Conservation (phyloP, 2,329 filamentous ascomycete species). For the Pseudocercospora macadamiae region DNA sequence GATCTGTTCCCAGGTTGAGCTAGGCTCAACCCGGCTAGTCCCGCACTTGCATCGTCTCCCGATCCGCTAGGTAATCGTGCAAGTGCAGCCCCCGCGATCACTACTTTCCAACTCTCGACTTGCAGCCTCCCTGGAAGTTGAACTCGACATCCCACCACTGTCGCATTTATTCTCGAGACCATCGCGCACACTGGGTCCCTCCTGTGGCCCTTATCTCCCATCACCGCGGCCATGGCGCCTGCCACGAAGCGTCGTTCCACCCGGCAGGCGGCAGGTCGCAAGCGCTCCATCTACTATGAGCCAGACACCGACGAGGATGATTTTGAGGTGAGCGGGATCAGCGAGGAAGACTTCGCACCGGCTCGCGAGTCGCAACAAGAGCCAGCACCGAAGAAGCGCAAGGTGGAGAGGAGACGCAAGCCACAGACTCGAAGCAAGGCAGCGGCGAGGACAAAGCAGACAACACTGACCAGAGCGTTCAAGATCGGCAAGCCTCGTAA, state of each 20-base stretch:
- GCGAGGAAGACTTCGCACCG: conserved; percentile 34
- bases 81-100: too few species aligned
- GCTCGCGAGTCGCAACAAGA: conserved; percentile 13
- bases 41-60: too few species aligned
- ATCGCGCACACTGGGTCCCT: not conserved
- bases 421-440: conserved; percentile 33
- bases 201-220: not conserved
- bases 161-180: not conserved
- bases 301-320: conserved; percentile 42
- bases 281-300: conserved; percentile 39
- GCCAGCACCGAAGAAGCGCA: conserved; percentile 29
- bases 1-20: too few species aligned
- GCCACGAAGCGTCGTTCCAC: conserved; percentile 39
- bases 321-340: conserved; percentile 26
- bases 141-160: too few species aligned
- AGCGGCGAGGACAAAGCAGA: conserved; percentile 19
- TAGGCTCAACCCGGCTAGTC: too few species aligned
- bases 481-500: conserved; percentile 31
- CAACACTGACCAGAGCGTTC: conserved; percentile 21
- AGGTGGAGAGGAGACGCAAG: conserved; percentile 24
- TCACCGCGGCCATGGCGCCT: conserved; percentile 21
- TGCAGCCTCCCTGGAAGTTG: not conserved
- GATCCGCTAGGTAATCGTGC: too few species aligned
- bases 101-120: not conserved
- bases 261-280: conserved; percentile 38